Conservation (phyloP, 768 basidiomycete genomes). For the Kwoniella europaea region DNA sequence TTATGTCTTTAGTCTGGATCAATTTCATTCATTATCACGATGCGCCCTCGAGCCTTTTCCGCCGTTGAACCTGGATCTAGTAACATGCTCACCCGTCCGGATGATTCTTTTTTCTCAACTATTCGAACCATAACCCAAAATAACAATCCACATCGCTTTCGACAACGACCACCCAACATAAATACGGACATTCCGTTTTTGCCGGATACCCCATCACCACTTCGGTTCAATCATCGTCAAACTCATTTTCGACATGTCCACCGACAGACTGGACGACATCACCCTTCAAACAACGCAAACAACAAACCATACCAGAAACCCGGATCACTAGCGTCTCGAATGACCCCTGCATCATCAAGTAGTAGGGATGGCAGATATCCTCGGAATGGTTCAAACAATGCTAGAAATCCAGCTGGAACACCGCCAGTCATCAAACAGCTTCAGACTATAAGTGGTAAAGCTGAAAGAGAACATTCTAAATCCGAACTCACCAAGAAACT, state of each 20-base stretch:
- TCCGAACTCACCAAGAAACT: conserved; percentile 36
- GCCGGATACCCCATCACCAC: conserved; percentile 5
- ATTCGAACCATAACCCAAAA: not conserved
- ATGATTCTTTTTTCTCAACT: conserved; percentile 7
- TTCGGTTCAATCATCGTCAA: not conserved
- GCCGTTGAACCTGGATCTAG: conserved; percentile 7
- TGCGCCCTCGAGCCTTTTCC: conserved; percentile 29
- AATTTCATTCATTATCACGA: not conserved
- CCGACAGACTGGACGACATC: conserved; percentile 24
- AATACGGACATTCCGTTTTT: not conserved
- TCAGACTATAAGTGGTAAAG: conserved; percentile 19
- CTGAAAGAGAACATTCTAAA: conserved; percentile 21
- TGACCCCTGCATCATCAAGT: not conserved
- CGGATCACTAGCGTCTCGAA: conserved; percentile 12
- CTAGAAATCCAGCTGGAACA: conserved; percentile 20
- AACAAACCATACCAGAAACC: conserved; percentile 32
- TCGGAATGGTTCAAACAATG: conserved; percentile 6
- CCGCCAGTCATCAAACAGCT: conserved; percentile 19
- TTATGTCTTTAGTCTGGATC: not conserved
- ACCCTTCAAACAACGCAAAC: conserved; percentile 20
- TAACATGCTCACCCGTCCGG: conserved; percentile 21
- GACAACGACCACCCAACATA: conserved; percentile 18
- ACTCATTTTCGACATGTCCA: not conserved
- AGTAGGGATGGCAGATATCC: conserved; percentile 13
- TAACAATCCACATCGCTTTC: not conserved